Evolutionary conservation across 164 flowering plant genomes (phyloP).

Genomic region (Cinnamomum chago): DNA sequence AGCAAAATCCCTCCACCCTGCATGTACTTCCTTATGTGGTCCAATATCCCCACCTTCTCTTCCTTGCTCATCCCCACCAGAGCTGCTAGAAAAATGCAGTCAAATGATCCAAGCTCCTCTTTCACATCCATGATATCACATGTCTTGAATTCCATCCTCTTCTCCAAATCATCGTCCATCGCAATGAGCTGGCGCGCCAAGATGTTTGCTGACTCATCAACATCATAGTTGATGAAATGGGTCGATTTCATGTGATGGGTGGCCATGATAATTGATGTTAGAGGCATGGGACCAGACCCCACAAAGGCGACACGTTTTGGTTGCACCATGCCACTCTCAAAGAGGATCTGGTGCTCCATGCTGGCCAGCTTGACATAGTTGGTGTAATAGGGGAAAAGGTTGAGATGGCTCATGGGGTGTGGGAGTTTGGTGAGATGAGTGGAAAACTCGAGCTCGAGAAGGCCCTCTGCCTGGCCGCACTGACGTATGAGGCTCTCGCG

Average conservation of each 20-base stretch:
- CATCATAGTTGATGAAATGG: slow-evolving; percentile 39
- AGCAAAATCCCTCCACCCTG: slow-evolving; percentile 35
- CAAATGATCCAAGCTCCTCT: slow-evolving; percentile 37
- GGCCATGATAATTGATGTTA: slow-evolving; percentile 52
- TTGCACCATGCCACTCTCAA: slow-evolving; percentile 19
- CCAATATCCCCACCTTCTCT: slow-evolving; percentile 41
- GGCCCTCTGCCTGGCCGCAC: slow-evolving; percentile 46
- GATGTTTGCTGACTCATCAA: slow-evolving; percentile 27
- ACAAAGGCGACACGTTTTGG: slow-evolving; percentile 58
- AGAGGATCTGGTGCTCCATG: slow-evolving; percentile 34
- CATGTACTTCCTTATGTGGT: slow-evolving; percentile 46
- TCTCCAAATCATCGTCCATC: slow-evolving; percentile 34
- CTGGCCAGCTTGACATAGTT: slow-evolving; percentile 48
- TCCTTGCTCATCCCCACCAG: slow-evolving; percentile 58
- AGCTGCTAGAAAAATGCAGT: slow-evolving; percentile 51
- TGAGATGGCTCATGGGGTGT: slow-evolving; percentile 35
- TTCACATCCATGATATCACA: slow-evolving; percentile 37
- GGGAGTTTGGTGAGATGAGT: slow-evolving; percentile 24
- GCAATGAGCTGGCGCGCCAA: slow-evolving; percentile 25
- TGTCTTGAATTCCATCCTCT: slow-evolving; percentile 50
- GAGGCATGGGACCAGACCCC: slow-evolving; percentile 69
- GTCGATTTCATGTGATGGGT: slow-evolving; percentile 40
- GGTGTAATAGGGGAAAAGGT: slow-evolving; percentile 46
- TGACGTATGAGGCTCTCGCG: slow-evolving; percentile 36
- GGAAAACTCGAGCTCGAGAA: slow-evolving; percentile 43